phyloP scores from a whole-genome alignment of 768 basidiomycete genomes.

The Mycena metata region DNA sequence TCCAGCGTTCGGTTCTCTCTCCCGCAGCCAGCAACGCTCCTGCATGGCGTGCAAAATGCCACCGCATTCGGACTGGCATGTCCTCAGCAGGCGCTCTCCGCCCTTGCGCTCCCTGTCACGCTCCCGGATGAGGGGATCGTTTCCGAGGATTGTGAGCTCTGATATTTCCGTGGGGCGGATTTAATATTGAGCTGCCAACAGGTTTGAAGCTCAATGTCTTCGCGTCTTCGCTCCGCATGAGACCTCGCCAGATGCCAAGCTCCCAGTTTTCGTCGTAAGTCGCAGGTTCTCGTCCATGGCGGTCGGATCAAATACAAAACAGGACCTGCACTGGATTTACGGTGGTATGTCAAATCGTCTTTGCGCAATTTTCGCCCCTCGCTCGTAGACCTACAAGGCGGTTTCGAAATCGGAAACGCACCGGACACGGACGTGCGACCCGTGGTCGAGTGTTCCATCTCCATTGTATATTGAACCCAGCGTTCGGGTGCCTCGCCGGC shows the following conservation, averaged over 20 bases:
- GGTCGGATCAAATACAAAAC: too few relatives aligned
- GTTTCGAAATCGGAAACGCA: slow-evolving; percentile 49
- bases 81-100: slow-evolving; percentile 25
- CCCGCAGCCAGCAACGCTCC: slow-evolving; percentile 46
- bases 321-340: slow-evolving; percentile 46
- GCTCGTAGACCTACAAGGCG: slow-evolving; percentile 41
- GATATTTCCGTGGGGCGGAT: neutral
- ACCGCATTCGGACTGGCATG: slow-evolving; percentile 53
- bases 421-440: slow-evolving; percentile 39
- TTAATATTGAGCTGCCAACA: neutral
- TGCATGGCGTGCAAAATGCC: slow-evolving; percentile 52
- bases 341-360: slow-evolving; percentile 39
- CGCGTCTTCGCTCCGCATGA: slow-evolving; percentile 20
- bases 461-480: slow-evolving; percentile 39
- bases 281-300: too few relatives aligned
- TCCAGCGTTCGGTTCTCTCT: slow-evolving; percentile 52
- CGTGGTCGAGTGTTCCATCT: slow-evolving; percentile 50
- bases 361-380: neutral
- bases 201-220: neutral
- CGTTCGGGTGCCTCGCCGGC: slow-evolving; percentile 58
- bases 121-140: neutral
- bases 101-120: neutral
- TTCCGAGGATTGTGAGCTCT: slow-evolving; percentile 27
- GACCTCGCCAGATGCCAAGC: neutral
- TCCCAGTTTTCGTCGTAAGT: slow-evolving; percentile 31